Evolutionary conservation across 768 basidiomycete species (phyloP), one percentile per base, ranked within the genome.

Genomic region (Leccinum subgranulosum): DNA sequence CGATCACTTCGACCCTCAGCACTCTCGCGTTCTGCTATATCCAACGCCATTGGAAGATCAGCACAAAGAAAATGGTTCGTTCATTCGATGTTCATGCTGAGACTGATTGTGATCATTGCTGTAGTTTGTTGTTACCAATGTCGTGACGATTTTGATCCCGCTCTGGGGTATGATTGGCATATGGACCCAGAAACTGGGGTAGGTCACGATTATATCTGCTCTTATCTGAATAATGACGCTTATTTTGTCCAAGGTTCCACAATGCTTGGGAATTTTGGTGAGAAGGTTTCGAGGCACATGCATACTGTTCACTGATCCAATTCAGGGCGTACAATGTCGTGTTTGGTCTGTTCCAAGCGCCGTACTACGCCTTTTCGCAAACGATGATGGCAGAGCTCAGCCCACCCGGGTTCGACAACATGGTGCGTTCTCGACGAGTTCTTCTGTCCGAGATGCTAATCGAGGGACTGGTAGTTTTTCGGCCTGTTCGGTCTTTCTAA

Each of bases 341-440:
- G 3, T 90, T 87, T 63, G 90, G 90, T 12, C 72, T 92, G 9
- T 91, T 91, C 78, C 88, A 92, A 74, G 88, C 88, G 1, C 92
- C 92, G 0, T 94, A 92, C 73, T 94, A 90, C 67, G 89, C 92
- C 1, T 91, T 88, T 67, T 84, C 90, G 3, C 86, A 90, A 67
- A 91, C 88, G 0, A 88, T 90, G 87, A 92, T 92, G 89, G 88
- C 89, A 1, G 92, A 94, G 70, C 81, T 95, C 11, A 85, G 88
- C 6, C 92, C 92, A 12, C 88, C 90, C 1, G 92, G 92, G 1
- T 94, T 90, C 66, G 92, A 94, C 63, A 90, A 92, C 66, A 92
- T 84, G 83, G 82, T 80, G 55, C 21, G 66, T 53, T 31, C 28
- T 17, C 23, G 14, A 43, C 11, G 11, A n/a, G 36, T 12, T 7